phyloP scores from a whole-genome alignment of 805 yeast species.

The Monosporozyma servazzii region DNA sequence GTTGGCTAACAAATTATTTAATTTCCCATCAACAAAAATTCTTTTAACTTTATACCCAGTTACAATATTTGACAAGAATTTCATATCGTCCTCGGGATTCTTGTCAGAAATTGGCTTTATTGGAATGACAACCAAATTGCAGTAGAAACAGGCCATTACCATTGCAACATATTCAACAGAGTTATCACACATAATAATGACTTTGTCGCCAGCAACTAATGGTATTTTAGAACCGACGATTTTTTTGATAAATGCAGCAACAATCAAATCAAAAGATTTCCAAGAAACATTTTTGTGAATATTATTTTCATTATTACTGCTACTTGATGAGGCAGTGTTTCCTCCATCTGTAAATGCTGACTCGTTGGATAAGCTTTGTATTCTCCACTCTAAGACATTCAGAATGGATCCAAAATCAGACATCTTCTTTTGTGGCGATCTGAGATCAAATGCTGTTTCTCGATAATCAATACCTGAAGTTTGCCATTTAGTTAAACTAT shows the following conservation, averaged over 20 bases:
- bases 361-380: constrained; percentile 64
- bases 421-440: constrained; percentile 56
- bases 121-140: constrained; percentile 58
- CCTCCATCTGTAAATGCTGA: constrained; percentile 51
- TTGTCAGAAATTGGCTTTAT: constrained; percentile 64
- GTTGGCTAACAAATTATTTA: constrained; percentile 16
- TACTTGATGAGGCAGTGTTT: constrained; percentile 24
- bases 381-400: constrained; percentile 73
- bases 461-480: constrained; percentile 75
- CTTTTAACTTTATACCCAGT: constrained; percentile 62
- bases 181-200: constrained; percentile 74
- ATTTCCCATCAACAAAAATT: constrained; percentile 56
- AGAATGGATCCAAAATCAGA: constrained; percentile 63
- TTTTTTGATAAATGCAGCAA: constrained; percentile 66
- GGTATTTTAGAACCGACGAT: constrained; percentile 57
- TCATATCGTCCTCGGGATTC: constrained; percentile 63
- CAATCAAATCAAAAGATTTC: constrained; percentile 70
- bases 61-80: constrained; percentile 55
- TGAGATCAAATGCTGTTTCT: constrained; percentile 65
- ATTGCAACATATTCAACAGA: constrained; percentile 82
- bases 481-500: constrained; percentile 37
- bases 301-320: constrained; percentile 30
- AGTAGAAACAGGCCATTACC: constrained; percentile 73
- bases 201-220: constrained; percentile 59
- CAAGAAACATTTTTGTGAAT: constrained; percentile 55